Percentiles rank a stretch among this genome's conserved stretches.
These are phyloP conservation scores for Calonectria naviculata DNA, from an alignment of 2,329 filamentous ascomycete species.

Conservation along the genomic window DNA sequence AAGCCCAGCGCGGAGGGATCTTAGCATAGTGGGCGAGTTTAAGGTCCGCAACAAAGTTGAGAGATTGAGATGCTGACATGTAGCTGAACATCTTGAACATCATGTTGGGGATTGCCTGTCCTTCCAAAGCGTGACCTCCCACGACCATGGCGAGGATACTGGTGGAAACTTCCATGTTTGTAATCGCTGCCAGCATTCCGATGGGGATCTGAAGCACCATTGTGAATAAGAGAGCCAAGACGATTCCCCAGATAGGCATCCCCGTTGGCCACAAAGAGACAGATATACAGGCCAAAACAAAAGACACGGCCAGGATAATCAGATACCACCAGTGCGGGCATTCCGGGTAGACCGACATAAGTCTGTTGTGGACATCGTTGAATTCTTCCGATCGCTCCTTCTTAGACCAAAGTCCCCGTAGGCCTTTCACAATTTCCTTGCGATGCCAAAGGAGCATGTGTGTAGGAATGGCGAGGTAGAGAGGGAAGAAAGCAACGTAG, in stretches of 20 bases:
- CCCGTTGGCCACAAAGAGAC: constrained; percentile 60
- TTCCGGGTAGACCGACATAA: constrained; percentile 47
- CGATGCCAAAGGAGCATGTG: constrained; percentile 47
- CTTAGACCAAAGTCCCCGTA: constrained; percentile 40
- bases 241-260: constrained; percentile 62
- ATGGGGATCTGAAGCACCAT: constrained; percentile 64
- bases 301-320: constrained; percentile 58
- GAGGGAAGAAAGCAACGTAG: constrained; percentile 43
- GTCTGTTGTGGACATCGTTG: constrained; percentile 46
- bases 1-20: constrained; percentile 64
- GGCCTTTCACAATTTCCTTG: constrained; percentile 40
- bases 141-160: constrained; percentile 76
- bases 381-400: constrained; percentile 50
- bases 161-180: constrained; percentile 67
- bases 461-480: constrained; percentile 42
- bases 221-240: constrained; percentile 63
- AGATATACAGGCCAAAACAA: constrained; percentile 50
- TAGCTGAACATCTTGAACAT: constrained; percentile 77
- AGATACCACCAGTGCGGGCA: constrained; percentile 68
- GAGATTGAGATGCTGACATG: constrained; percentile 69
- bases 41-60: constrained; percentile 69
- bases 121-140: constrained; percentile 74
- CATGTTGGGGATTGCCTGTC: constrained; percentile 75
- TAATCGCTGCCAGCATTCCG: constrained; percentile 66
- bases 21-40: constrained; percentile 74